Base-by-base conservation (phyloP, 2,329 filamentous ascomycete genomes). In the Penicillium sp. region DNA sequence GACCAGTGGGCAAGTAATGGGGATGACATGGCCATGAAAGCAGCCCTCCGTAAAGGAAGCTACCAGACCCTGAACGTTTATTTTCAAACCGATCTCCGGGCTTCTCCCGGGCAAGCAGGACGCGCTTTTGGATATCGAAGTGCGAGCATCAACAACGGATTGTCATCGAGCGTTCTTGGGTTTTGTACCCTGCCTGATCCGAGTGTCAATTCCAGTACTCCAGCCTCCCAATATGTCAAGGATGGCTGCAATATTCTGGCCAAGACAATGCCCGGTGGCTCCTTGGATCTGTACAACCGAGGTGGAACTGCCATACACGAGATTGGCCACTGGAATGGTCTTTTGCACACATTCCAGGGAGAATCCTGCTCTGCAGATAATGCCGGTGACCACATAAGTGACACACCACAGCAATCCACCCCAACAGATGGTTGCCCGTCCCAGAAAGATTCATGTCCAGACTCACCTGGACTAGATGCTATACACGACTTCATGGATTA, bases 401-500 rank as follows among this genome's bases (percentile, higher is more conserved):
- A 79, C 54, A 78, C 76, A 14, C 74, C 76, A 13, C 71, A 75
- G 56, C 71, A 78, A 58, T 76, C 57, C 62, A 86, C 78, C 42
- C 89, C 72, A n/a, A 84, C 82, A n/a, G 76, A 79, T 57, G 81
- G 81, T 1, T 85, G 82, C 66, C 82, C 81, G 1, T 62, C 58
- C 0, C 66, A 62, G 2, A 83, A 83, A 68, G 74, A 80, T 61
- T 79, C 73, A 16, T 84, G 81, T 62, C 78, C 79, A 0, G 64
- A 67, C 23, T 67, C 69, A 23, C 67, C 71, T 10, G 79, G 78
- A 0, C 49, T 73, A 11, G 82, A 84, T 67, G 72, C 79, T 3
- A 79, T 84, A 51, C 78, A 81, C 56, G 83, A 84, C 63, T 84
- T 79, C 61, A 84, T 85, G 82, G 82, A 85, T 67, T 84, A 84